phyloP scores from a whole-genome alignment of 768 basidiomycete species.

The Lactarius akahatsu region DNA sequence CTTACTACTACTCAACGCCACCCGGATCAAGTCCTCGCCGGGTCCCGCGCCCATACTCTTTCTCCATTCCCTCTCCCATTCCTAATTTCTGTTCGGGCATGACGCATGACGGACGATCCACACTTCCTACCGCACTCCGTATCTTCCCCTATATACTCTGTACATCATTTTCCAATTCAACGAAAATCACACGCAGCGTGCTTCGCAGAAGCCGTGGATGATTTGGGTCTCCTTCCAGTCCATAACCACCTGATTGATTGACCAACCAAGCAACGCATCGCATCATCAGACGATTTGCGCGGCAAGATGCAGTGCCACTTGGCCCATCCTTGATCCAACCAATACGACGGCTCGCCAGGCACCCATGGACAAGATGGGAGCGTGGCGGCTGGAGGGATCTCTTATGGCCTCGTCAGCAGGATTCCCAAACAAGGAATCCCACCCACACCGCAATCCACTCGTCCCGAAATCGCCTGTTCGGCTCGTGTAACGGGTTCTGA shows the following conservation, averaged over 20 bases:
- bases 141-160: background rate
- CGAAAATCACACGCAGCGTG: background rate
- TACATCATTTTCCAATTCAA: background rate
- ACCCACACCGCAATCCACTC: background rate
- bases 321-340: background rate
- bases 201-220: background rate
- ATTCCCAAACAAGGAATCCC: background rate
- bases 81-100: background rate
- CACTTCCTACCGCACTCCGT: background rate
- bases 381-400: background rate
- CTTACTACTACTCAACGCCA: background rate
- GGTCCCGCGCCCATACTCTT: background rate
- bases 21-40: background rate
- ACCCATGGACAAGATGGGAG: background rate
- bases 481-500: background rate
- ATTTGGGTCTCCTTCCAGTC: background rate
- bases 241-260: background rate
- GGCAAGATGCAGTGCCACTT: background rate
- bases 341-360: background rate
- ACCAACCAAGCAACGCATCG: background rate
- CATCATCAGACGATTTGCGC: background rate
- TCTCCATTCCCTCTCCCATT: background rate
- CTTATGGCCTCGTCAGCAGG: background rate
- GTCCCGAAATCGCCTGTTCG: background rate
- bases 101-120: background rate